These are phyloP conservation scores for Aspergillus fischeri DNA, from an alignment of 2,329 filamentous ascomycete genomes.

Conservation along the genomic window DNA sequence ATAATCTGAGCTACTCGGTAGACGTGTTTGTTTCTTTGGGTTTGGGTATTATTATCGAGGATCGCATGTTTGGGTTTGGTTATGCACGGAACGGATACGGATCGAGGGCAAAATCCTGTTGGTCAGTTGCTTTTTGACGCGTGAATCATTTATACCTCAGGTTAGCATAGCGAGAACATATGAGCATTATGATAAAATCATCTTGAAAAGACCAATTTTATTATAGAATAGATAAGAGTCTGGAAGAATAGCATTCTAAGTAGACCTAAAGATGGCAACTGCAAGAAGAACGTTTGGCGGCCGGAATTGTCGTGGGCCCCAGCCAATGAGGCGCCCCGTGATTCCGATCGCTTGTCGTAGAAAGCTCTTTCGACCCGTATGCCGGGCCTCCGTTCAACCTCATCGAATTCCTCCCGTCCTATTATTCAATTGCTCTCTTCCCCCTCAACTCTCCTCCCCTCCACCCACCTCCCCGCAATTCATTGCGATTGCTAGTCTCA, in stretches of 20 bases:
- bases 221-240: not conserved
- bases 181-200: too few species aligned
- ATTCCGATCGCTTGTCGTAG: conserved; percentile 36
- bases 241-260: not conserved
- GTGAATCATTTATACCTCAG: not conserved
- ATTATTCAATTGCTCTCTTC: conserved; percentile 8
- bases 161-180: not conserved
- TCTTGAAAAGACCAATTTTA: not conserved
- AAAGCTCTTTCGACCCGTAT: conserved; percentile 31
- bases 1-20: not conserved
- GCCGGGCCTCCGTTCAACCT: conserved; percentile 35
- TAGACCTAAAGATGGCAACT: too few species aligned
- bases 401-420: conserved; percentile 3
- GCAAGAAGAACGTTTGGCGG: too few species aligned
- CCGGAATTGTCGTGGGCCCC: too few species aligned
- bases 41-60: not conserved
- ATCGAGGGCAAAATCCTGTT: not conserved
- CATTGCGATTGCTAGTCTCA: conserved; percentile 32
- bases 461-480: conserved; percentile 26
- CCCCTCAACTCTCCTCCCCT: conserved; percentile 2
- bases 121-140: not conserved
- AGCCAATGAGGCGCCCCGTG: conserved; percentile 38
- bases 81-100: not conserved
- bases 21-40: not conserved
- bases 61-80: not conserved